Evolutionary conservation across 805 yeast genomes (phyloP).

Genomic region (Cyberlindnera mrakii): DNA sequence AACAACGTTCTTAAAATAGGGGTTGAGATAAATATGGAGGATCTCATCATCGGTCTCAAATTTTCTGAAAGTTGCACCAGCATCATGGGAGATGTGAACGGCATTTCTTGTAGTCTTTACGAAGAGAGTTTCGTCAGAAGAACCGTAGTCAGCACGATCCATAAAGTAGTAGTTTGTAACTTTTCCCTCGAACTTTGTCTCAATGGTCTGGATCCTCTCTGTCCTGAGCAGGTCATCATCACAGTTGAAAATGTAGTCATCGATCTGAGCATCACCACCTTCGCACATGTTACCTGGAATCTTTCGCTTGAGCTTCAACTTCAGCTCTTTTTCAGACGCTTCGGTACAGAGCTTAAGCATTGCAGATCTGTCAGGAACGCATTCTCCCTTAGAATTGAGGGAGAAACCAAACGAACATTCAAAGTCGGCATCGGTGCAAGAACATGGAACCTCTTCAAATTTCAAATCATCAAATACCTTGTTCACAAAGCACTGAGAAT

Average conservation of each 20-base stretch:
- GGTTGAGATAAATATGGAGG: constrained; percentile 49
- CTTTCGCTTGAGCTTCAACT: constrained; percentile 10
- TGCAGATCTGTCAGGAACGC: constrained; percentile 35
- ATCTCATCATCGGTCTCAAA: constrained; percentile 30
- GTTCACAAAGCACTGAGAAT: constrained; percentile 53
- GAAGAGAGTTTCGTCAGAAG: constrained; percentile 57
- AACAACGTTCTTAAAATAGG: constrained; percentile 44
- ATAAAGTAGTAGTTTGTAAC: constrained; percentile 54
- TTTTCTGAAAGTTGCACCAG: constrained; percentile 15
- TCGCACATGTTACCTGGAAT: constrained; percentile 20
- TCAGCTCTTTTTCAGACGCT: constrained; percentile 14
- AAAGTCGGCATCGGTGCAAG: constrained; percentile 56
- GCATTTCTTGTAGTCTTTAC: constrained; percentile 46
- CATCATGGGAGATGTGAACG: constrained; percentile 59
- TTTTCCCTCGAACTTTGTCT: constrained; percentile 42
- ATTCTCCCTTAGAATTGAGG: constrained; percentile 34
- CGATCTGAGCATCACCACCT: constrained; percentile 8
- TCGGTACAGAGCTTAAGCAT: constrained; percentile 30
- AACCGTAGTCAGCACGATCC: constrained; percentile 29
- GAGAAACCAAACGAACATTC: constrained; percentile 62
- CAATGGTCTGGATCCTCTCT: constrained; percentile 24
- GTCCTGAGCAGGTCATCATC: constrained; percentile 18
- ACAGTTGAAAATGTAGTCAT: constrained; percentile 12
- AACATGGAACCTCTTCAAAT: constrained; percentile 50
- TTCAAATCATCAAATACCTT: constrained; percentile 32